Percentiles rank a stretch among this genome's conserved stretches.
phyloP scores from a whole-genome alignment of 441 rosid species.

The Pelargonium fulgidum region DNA sequence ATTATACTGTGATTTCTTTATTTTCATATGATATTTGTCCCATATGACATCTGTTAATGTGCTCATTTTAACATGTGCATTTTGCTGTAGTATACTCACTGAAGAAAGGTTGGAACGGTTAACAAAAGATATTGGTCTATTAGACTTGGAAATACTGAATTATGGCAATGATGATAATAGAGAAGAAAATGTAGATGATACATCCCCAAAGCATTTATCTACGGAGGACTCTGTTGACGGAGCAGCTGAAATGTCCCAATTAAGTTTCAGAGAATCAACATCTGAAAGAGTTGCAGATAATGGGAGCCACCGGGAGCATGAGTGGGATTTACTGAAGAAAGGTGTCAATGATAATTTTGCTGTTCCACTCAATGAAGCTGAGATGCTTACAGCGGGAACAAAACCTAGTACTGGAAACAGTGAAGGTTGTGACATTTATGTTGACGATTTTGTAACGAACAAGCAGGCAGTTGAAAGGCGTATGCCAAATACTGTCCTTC shows the following conservation, averaged over 20 bases:
- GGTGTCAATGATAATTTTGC: slow-evolving; percentile 23
- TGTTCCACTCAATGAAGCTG: slow-evolving; percentile 33
- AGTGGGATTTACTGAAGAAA: slow-evolving; percentile 28
- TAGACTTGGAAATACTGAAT: slow-evolving; percentile 42
- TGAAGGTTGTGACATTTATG: slow-evolving; percentile 31
- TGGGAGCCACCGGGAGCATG: slow-evolving; percentile 28
- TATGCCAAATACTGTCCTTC: slow-evolving; percentile 50
- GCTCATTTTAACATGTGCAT: slow-evolving; percentile 11
- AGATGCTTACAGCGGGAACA: slow-evolving; percentile 25
- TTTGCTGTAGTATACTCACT: slow-evolving; percentile 60
- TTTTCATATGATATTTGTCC: slow-evolving; percentile 1
- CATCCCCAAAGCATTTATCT: slow-evolving; percentile 24
- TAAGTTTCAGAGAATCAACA: slow-evolving; percentile 32
- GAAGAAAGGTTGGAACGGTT: slow-evolving; percentile 87
- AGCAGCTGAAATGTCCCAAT: slow-evolving; percentile 26
- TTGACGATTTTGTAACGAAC: slow-evolving; percentile 35
- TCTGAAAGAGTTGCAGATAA: slow-evolving; percentile 30
- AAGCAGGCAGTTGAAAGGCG: slow-evolving; percentile 50
- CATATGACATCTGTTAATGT: not conserved
- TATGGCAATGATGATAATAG: slow-evolving; percentile 29
- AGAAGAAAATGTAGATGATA: slow-evolving; percentile 26
- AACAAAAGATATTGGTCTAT: slow-evolving; percentile 48
- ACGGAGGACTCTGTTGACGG: slow-evolving; percentile 28
- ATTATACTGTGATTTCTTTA: too few relatives aligned
- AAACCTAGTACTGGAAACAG: slow-evolving; percentile 31